A percentile compares a stretch with the other conserved stretches of the same genome.
These are phyloP conservation scores for Penicillium expansum DNA, from an alignment of 2,329 filamentous ascomycete species.

Conservation along the genomic window DNA sequence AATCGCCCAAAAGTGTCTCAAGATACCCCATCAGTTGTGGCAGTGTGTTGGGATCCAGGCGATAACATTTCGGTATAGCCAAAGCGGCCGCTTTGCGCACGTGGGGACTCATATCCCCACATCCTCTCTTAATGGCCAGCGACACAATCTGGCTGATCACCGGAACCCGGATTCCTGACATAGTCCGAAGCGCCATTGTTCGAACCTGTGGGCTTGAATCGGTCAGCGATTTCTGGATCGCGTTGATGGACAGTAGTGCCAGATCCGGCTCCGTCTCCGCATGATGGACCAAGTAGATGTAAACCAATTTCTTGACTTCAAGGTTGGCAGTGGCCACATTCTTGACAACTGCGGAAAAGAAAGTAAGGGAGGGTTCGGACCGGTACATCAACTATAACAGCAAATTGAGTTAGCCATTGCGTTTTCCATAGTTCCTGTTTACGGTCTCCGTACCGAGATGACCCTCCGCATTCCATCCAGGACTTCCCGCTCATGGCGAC, in stretches of 20 bases:
- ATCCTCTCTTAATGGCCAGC: constrained; percentile 89
- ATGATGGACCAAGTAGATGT: constrained; percentile 96
- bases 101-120: constrained; percentile 88
- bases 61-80: constrained; percentile 93
- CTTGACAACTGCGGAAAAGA: constrained; percentile 98
- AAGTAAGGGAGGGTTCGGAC: constrained; percentile 79
- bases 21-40: constrained; percentile 85
- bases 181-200: constrained; percentile 88
- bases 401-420: constrained; percentile 17
- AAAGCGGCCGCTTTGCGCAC: constrained; percentile 90
- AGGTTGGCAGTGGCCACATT: constrained; percentile 92
- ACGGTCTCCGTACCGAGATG: constrained; percentile 63
- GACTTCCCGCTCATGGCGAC: constrained; percentile 86
- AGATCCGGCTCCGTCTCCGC: constrained; percentile 95
- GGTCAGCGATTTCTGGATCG: constrained; percentile 95
- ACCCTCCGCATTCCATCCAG: constrained; percentile 87
- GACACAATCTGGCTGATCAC: constrained; percentile 98
- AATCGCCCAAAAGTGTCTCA: constrained; percentile 74
- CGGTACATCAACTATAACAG: constrained; percentile 85
- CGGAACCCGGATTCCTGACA: constrained; percentile 95
- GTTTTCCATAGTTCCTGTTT: background rate
- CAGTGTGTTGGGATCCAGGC: constrained; percentile 78
- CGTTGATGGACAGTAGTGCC: constrained; percentile 94
- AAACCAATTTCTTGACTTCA: constrained; percentile 96
- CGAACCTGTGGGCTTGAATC: constrained; percentile 88